Conservation (phyloP, 345 rosid genomes). For the Acer yangbiense region DNA sequence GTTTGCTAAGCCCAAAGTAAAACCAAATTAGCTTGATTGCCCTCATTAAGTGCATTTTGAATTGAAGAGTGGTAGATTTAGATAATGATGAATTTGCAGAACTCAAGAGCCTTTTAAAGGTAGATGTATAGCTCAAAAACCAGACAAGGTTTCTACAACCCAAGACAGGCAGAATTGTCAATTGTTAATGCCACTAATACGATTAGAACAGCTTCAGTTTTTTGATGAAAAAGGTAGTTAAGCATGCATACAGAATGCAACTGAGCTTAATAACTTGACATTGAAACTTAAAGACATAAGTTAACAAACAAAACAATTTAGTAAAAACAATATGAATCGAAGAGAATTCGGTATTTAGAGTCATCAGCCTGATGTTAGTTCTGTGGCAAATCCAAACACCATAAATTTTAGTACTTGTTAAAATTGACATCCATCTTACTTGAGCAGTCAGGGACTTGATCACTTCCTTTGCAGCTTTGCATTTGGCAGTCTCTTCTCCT, state of each 20-base stretch:
- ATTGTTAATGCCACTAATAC: not conserved
- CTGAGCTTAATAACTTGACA: not conserved
- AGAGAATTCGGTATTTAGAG: not conserved
- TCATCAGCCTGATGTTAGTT: not conserved
- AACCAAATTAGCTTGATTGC: not conserved
- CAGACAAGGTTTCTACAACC: not conserved
- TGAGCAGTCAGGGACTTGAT: slow-evolving; percentile 97
- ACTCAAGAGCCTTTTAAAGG: not conserved
- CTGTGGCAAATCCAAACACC: not conserved
- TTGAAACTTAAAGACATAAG: not conserved
- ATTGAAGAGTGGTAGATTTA: not conserved
- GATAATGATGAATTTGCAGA: not conserved
- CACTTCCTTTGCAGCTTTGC: slow-evolving; percentile 99
- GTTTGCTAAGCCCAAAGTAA: not conserved
- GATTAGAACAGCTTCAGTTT: not conserved
- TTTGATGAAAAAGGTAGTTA: not conserved
- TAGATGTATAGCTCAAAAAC: not conserved
- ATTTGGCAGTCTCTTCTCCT: slow-evolving; percentile 85
- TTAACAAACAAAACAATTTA: not conserved
- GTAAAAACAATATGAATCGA: not conserved
- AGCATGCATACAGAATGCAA: slow-evolving; percentile 3
- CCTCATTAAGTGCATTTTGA: not conserved
- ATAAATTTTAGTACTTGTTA: not conserved
- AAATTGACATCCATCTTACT: slow-evolving; percentile 47
- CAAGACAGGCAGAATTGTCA: not conserved